Evolutionary conservation across 2,329 filamentous ascomycete genomes (phyloP), one percentile per base, ranked within the genome.

Genomic region (Claviceps pazoutovae): DNA sequence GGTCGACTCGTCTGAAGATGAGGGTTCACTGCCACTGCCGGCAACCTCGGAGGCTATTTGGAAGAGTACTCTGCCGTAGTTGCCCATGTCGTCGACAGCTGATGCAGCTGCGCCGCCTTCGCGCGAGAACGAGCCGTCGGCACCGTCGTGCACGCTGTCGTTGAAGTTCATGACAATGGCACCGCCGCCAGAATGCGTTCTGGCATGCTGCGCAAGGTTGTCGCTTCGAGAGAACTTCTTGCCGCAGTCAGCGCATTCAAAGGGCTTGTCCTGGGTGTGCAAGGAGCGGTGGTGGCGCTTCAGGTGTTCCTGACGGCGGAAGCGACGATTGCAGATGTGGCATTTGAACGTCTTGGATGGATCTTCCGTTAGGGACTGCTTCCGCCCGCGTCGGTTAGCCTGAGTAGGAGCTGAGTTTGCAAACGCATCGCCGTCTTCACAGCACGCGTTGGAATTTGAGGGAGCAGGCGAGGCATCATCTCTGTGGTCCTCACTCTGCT

Each of bases 221-320:
- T 98, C 93, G 61, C 88, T 95, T 62, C 93, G 85, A 19, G 91
- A 97, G 74, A 97, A 98, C 76, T 95, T 96, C 84, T 98, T 98
- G 61, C 93, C 91, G 64, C 93, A 98, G 73, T 98, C 91, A 58
- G 83, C 80, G 76, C 93, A 98, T 73, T 95, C 88, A 63, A 97
- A 98, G 5, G 93, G 93, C 82, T 97, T 98, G 67, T 97, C 93
- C 65, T 95, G 85, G 1, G 93, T 98, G 76, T 98, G 93, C 47
- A 98, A 88, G 53, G 93, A 97, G 60, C 93, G 84, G 76, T 95
- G 95, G 75, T 98, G 93, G 56, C 93, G 87, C 82, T 98, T 98
- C 55, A 98, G 81, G 65, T 98, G 93, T 70, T 98, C 93, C 71
- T 98, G 93, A 56, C 93, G 88, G 56, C 93, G 86, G 84, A 98